Base-by-base conservation (phyloP, 1,139 yeast species). In the Saccharomyces hybrid region DNA sequence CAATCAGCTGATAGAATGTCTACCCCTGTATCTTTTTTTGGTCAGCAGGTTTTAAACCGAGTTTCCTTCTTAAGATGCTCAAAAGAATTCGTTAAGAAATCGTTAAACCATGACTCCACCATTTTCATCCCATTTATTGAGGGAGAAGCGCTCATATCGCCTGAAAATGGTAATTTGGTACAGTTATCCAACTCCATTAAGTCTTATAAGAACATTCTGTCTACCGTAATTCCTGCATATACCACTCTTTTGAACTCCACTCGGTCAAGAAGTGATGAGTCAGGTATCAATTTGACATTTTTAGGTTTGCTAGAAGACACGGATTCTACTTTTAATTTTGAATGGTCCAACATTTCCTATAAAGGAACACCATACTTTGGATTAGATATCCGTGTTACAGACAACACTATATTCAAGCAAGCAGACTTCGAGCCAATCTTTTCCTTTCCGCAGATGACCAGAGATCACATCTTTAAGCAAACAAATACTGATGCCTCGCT, bases 351-450 rank as follows among this genome's bases (percentile, higher is more conserved):
- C 3, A 38, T 14, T 4, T 13, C 47, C 26, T 86, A 86, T 67
- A 75, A 74, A 51, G 97, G 97, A 4, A 77, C 78, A 3, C 90
- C 97, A 0, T 81, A 82, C 63, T 90, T 81, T 71, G 96, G 91
- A 0, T 77, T 90, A 34, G 96, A 89, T 66, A 73, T 86, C 47
- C 73, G 84, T 4, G 64, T 67, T 2, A 52, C 56, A 46, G 58
- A 47, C 31, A 61, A 50, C 25, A 57, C 59, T 2, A 54, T 67
- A 56, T 50, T 61, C 3, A 51, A 51, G 13, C 51, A 49, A 5
- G 52, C 53, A 8, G 59, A 60, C 16, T 50, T 58, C 49, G 50
- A 27, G 27, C 51, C 52, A 9, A 30, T 54, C 25, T 47, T 42
- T 46, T 53, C 50, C 42, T 53, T 26, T 44, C 54, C 48, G 47